Evolutionary conservation across 106 monocot species (phyloP), one percentile per base, ranked within the genome.

Genomic region (Dendrobium chrysotoxum): DNA sequence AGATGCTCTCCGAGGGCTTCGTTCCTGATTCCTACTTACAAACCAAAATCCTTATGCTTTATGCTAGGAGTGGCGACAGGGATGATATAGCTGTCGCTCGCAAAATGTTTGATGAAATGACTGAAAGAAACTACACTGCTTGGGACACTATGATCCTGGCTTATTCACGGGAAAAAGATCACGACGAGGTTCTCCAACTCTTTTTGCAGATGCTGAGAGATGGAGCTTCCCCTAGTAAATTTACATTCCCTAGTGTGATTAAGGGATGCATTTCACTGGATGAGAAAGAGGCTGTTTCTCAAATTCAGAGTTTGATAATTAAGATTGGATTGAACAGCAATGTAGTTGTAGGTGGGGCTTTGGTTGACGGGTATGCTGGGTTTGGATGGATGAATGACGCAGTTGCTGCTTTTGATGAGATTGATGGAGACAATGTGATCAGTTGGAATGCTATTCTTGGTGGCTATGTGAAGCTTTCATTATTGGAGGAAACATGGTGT

Each of bases 21-120:
- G 20, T 66, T 4, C 81, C 81, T 1, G 81, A 85, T 71, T 23
- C 77, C 35, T 81, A 67, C 77, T 68, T 85, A 38, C 80, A 81
- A 75, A 81, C 71, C 40, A 85, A 85, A 67, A 67, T 81, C 26
- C 76, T 81, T 45, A 85, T 81, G 85, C 80, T 85, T 28, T 85
- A 81, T 10, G 85, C 76, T 3, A 35, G 85, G 12, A 42, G 38
- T 16, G 77, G 80, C 41, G 65, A 67, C 26, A 38, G 46, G 40
- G 50, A 7, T 23, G 76, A 67, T 28, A 1, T 85, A 5, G 45
- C 11, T 38, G 2, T 7, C 21, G 85, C 77, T 2, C 66, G 68
- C 11, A 30, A 68, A 4, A 20, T 85, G 54, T 85, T 85, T 54
- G 85, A 81, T 12, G 77, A 42, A 79, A 84, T 84, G 74, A 17